Percentiles rank a stretch among this genome's conserved stretches.
Conservation (phyloP, 2,329 filamentous ascomycete genomes). For the Talaromyces marneffei region DNA sequence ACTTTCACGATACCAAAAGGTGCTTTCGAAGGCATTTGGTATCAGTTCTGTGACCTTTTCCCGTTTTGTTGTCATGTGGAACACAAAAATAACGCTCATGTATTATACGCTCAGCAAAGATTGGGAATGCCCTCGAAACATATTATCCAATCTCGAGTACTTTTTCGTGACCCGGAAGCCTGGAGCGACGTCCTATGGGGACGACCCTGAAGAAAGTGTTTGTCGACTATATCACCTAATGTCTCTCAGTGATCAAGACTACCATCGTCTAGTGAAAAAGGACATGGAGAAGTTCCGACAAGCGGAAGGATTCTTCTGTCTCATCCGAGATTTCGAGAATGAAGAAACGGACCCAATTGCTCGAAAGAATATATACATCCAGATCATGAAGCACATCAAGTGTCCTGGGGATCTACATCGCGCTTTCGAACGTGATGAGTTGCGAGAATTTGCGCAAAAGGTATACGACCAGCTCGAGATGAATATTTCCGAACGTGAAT, state of each 20-base stretch:
- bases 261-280: not conserved
- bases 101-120: not conserved
- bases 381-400: not conserved
- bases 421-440: not conserved
- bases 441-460: not conserved
- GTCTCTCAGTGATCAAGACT: not conserved
- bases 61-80: not conserved
- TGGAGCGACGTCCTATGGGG: no score
- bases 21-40: not conserved
- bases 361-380: not conserved
- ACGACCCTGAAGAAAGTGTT: not conserved
- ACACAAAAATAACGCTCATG: not conserved
- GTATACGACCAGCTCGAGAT: not conserved
- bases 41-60: not conserved
- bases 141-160: not conserved
- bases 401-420: not conserved
- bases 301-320: not conserved
- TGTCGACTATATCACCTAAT: not conserved
- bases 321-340: not conserved
- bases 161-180: not conserved
- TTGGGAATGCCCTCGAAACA: no score
- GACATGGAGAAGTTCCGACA: not conserved
- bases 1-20: not conserved
- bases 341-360: not conserved
- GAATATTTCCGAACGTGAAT: not conserved